phyloP scores from a whole-genome alignment of 805 yeast species.

The Lipomyces sp. region DNA sequence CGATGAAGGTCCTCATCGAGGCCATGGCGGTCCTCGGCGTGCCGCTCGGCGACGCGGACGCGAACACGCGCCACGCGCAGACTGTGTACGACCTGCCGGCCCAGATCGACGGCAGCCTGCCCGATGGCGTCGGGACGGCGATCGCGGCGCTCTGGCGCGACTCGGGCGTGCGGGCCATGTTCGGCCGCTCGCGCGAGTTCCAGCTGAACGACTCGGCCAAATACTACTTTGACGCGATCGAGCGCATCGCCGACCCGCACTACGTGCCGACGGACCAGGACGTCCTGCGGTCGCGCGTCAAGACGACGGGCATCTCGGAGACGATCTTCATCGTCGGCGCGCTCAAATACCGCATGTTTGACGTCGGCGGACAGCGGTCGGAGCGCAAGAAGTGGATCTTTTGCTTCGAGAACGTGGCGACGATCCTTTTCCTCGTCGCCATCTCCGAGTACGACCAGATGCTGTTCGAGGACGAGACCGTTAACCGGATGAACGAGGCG shows the following conservation, averaged over 20 bases:
- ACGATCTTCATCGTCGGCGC: constrained; percentile 68
- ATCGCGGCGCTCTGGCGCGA: constrained; percentile 64
- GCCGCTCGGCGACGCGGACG: constrained; percentile 62
- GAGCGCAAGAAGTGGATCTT: constrained; percentile 94
- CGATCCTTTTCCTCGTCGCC: constrained; percentile 83
- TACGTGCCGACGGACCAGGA: constrained; percentile 78
- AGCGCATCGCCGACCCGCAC: constrained; percentile 57
- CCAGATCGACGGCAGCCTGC: constrained; percentile 28
- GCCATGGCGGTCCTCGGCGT: constrained; percentile 62
- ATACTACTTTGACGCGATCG: constrained; percentile 75
- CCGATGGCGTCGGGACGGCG: constrained; percentile 67
- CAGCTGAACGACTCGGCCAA: constrained; percentile 81
- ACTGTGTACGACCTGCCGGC: constrained; percentile 13
- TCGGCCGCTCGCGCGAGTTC: constrained; percentile 65
- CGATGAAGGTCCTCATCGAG: constrained; percentile 40
- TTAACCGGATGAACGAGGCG: constrained; percentile 88
- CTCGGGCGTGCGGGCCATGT: constrained; percentile 45
- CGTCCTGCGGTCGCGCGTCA: constrained; percentile 83
- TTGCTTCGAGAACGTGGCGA: constrained; percentile 85
- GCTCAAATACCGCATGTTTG: constrained; percentile 70
- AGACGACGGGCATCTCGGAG: constrained; percentile 94
- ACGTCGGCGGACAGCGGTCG: constrained; percentile 95
- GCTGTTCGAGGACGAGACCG: constrained; percentile 83
- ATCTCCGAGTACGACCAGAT: constrained; percentile 89
- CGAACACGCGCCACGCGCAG: constrained; percentile 26